A percentile compares a stretch with the other conserved stretches of the same genome.
These are phyloP conservation scores for Fusarium sp. DNA, from an alignment of 2,329 filamentous ascomycete genomes.

Conservation along the genomic window DNA sequence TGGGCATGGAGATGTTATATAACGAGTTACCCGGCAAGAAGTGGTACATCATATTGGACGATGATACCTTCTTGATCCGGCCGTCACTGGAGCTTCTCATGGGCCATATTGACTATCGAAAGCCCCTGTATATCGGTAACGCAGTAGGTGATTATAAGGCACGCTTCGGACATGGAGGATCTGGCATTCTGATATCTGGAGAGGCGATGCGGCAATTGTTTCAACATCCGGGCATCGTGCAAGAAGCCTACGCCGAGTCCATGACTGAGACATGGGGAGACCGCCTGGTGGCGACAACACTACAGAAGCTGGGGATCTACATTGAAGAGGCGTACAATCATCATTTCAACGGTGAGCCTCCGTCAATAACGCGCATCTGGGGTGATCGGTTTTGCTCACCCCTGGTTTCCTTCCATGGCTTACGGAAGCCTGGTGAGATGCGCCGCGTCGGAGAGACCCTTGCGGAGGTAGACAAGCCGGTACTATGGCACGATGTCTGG, in stretches of 20 bases:
- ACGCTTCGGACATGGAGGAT: conserved; percentile 68
- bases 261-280: conserved; percentile 66
- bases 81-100: conserved; percentile 62
- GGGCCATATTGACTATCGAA: conserved; percentile 59
- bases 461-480: conserved; percentile 52
- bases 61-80: conserved; percentile 67
- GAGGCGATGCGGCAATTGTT: conserved; percentile 62
- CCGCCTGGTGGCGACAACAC: conserved; percentile 63
- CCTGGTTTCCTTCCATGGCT: conserved; percentile 65
- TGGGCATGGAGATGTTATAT: conserved; percentile 65
- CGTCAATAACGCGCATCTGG: conserved; percentile 61
- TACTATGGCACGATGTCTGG: conserved; percentile 65
- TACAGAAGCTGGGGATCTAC: conserved; percentile 66
- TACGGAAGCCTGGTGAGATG: conserved; percentile 61
- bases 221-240: conserved; percentile 56
- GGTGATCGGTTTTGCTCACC: conserved; percentile 65
- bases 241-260: conserved; percentile 59
- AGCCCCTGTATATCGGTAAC: conserved; percentile 66
- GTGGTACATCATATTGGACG: conserved; percentile 69
- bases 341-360: conserved; percentile 67
- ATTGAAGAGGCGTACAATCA: conserved; percentile 66
- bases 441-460: conserved; percentile 57
- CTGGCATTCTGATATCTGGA: conserved; percentile 64
- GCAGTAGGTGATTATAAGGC: conserved; percentile 67
- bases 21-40: conserved; percentile 64